Conservation (phyloP, 1,284 basidiomycete species). For the Fomitopsis palustris region DNA sequence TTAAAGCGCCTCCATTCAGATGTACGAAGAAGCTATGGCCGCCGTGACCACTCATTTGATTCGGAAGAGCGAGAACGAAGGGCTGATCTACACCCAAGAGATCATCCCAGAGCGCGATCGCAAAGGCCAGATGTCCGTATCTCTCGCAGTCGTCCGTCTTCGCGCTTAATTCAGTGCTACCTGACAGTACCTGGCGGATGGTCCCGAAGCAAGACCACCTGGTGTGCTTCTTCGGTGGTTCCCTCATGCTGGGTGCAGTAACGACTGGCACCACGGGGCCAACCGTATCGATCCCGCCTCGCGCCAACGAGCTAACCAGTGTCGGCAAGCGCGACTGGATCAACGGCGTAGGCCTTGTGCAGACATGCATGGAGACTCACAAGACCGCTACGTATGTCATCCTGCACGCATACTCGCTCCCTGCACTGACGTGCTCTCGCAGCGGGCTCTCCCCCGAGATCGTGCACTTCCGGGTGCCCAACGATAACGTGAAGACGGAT, state of each 20-base stretch:
- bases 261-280: slow-evolving; percentile 51
- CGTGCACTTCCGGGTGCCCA: slow-evolving; percentile 66
- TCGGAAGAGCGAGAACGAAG: slow-evolving; percentile 51
- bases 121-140: slow-evolving; percentile 46
- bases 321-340: slow-evolving; percentile 75
- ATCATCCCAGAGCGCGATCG: slow-evolving; percentile 54
- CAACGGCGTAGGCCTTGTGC: slow-evolving; percentile 77
- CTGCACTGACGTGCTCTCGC: slow-evolving; percentile 1
- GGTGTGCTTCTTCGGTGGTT: slow-evolving; percentile 92
- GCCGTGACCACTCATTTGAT: slow-evolving; percentile 80
- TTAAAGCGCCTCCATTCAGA: slow-evolving; percentile 38
- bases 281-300: slow-evolving; percentile 58
- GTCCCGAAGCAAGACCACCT: slow-evolving; percentile 93
- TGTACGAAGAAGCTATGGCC: slow-evolving; percentile 84
- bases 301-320: slow-evolving; percentile 49
- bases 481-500: slow-evolving; percentile 44
- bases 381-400: slow-evolving; percentile 72
- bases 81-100: slow-evolving; percentile 82
- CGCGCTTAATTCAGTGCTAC: slow-evolving; percentile 4
- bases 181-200: slow-evolving; percentile 60
- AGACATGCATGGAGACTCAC: slow-evolving; percentile 88
- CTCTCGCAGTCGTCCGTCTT: neutral
- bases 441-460: slow-evolving; percentile 86
- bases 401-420: neutral
- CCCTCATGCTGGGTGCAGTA: slow-evolving; percentile 87